Evolutionary conservation across 441 rosid species (phyloP).

Genomic region (Populus hybrid): DNA sequence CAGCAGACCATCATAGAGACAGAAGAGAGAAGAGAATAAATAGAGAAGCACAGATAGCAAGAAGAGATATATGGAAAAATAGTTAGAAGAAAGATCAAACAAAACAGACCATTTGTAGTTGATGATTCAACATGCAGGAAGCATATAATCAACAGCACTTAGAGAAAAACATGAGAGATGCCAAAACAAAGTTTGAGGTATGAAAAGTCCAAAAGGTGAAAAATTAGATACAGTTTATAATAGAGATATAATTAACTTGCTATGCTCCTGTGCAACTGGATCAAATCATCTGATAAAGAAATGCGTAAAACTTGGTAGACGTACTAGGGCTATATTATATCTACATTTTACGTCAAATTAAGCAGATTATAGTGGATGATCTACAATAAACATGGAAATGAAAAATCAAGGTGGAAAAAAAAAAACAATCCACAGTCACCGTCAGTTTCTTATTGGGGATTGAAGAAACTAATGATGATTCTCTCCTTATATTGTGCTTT

Average conservation of each 20-base stretch:
- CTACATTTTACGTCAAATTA: background rate
- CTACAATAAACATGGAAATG: background rate
- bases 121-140: slow-evolving; percentile 18
- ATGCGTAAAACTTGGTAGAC: background rate
- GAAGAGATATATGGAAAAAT: slow-evolving; percentile 29
- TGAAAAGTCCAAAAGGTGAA: background rate
- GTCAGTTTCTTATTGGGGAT: background rate
- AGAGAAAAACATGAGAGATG: slow-evolving; percentile 8
- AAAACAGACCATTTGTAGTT: background rate
- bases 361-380: background rate
- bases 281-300: slow-evolving; percentile 3
- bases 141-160: background rate
- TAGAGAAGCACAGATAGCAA: slow-evolving; percentile 44
- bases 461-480: background rate
- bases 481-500: background rate
- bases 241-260: background rate
- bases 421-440: background rate
- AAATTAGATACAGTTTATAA: background rate
- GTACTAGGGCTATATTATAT: background rate
- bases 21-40: slow-evolving; percentile 51
- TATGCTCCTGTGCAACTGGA: background rate
- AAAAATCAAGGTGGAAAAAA: too few species aligned
- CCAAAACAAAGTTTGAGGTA: background rate
- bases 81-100: slow-evolving; percentile 18
- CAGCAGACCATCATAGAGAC: slow-evolving; percentile 58